Conservation (phyloP, 2,329 filamentous ascomycete species). For the Penicillium brevicompactum region DNA sequence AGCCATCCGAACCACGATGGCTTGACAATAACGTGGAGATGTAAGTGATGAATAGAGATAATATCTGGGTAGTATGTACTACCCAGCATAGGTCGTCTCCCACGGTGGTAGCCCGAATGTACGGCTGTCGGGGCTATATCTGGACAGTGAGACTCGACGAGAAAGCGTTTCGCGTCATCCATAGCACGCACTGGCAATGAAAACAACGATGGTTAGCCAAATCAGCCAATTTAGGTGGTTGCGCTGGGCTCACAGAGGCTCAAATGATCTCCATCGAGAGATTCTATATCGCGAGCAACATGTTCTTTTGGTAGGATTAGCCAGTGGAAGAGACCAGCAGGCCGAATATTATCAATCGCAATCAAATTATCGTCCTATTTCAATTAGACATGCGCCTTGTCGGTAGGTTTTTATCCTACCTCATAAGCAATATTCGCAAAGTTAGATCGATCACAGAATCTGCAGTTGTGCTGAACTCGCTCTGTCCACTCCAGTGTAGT, state of each 20-base stretch:
- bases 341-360: conserved; percentile 2
- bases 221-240: neutral
- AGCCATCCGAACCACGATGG: neutral
- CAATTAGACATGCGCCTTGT: neutral
- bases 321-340: neutral
- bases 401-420: neutral
- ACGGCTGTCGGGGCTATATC: neutral
- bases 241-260: neutral
- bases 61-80: neutral
- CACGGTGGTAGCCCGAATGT: neutral
- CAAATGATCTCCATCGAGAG: neutral
- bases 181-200: neutral
- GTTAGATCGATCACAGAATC: conserved; percentile 1
- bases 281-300: neutral
- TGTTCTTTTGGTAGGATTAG: conserved; percentile 2
- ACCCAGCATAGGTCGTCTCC: neutral
- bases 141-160: neutral
- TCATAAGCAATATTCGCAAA: neutral
- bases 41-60: neutral
- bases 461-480: neutral
- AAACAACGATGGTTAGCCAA: neutral
- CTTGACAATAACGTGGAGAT: conserved; percentile 2
- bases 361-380: neutral
- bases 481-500: conserved; percentile 1
- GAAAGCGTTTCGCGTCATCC: neutral